phyloP scores from a whole-genome alignment of 257 asterid genomes.

The Solanum sitiens region DNA sequence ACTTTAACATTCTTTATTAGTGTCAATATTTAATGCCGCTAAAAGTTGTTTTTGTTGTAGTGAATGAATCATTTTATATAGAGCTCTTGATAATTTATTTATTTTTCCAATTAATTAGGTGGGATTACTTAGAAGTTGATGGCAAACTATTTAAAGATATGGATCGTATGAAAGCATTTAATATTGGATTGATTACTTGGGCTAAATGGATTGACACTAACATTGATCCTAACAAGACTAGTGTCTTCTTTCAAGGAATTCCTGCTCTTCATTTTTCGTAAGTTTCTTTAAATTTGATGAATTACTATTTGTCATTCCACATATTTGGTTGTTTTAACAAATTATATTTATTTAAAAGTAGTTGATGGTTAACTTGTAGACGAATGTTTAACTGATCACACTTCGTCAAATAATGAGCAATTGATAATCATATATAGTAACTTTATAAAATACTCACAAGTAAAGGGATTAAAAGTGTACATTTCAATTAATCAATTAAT shows the following conservation, averaged over 20 bases:
- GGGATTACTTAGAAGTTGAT: slow-evolving; percentile 43
- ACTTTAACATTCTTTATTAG: too few relatives aligned
- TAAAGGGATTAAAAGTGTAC: background rate
- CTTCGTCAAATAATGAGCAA: too few relatives aligned
- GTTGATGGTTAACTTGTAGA: background rate
- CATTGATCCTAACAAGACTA: slow-evolving; percentile 29
- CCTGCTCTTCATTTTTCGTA: slow-evolving; percentile 49
- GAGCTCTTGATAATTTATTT: background rate
- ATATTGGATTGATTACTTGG: slow-evolving; percentile 56
- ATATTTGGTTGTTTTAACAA: background rate
- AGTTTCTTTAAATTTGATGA: background rate
- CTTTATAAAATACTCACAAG: background rate
- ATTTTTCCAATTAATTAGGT: slow-evolving; percentile 17
- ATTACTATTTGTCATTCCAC: background rate
- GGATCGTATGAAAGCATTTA: slow-evolving; percentile 47
- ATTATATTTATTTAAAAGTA: background rate
- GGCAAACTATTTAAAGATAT: slow-evolving; percentile 27
- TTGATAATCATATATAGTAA: too few relatives aligned
- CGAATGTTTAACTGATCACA: too few relatives aligned
- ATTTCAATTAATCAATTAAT: background rate
- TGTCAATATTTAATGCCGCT: too few relatives aligned
- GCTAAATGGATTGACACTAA: slow-evolving; percentile 62
- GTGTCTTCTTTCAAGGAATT: slow-evolving; percentile 66
- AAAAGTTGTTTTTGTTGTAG: too few relatives aligned
- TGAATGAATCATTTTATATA: background rate